Evolutionary conservation across 805 yeast genomes (phyloP), one percentile per base, ranked within the genome.

Genomic region (Yamadazyma insecticola): DNA sequence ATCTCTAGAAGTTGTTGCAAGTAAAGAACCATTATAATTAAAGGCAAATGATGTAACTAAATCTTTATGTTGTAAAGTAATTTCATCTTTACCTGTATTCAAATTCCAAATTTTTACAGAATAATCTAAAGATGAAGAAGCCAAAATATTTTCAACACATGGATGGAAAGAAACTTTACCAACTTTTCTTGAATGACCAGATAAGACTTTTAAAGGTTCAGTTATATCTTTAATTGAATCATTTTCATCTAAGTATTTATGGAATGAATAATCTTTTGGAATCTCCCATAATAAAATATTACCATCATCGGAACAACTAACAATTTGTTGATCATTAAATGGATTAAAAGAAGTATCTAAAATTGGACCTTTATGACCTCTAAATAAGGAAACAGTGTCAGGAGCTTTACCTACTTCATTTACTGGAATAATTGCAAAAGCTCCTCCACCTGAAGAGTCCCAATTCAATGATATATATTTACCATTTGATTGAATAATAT

Each of bases 401-500:
- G 96, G 97, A 6, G 89, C 79, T 53, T 89, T 92, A 7, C 98
- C 97, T 13, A 76, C 80, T 56, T 90, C 96, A 6, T 56, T 54
- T 16, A 86, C 64, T 2, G 98, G 98, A 38, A 92, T 78, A 9
- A 94, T 84, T 1, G 96, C 96, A 66, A 92, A 89, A 0, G 97
- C 94, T 32, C 99, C 99, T 41, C 97, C 97, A 24, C 97, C 97
- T 8, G 95, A 81, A 19, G 96, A 71, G 37, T 85, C 87, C 96
- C 96, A 88, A 55, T 86, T 88, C 43, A 88, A 81, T 1, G 96
- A 72, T 24, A 92, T 59, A 50, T 76, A 92, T 55, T 82, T 81
- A 22, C 96, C 90, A 55, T 92, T 92, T 42, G 84, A 75, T 58
- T 87, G 78, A 44, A 92, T 73, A 43, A 92, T 69, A 57, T 90